Evolutionary conservation across 2,329 filamentous ascomycete genomes (phyloP).

Genomic region (Biscogniauxia mediterranea): DNA sequence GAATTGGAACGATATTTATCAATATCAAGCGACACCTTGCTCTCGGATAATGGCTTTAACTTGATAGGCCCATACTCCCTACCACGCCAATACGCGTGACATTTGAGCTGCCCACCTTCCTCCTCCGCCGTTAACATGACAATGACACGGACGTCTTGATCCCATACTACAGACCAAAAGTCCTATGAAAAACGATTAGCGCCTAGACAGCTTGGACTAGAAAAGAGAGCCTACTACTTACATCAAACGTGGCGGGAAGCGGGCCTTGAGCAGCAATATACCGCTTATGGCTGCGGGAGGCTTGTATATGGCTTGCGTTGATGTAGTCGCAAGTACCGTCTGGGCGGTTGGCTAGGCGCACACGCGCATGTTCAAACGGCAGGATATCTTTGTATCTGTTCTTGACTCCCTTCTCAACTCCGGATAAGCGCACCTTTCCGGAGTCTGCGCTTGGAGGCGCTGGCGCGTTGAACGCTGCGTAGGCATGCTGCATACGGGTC

Average conservation of each 20-base stretch:
- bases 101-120: conserved; percentile 91
- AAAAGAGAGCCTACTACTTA: conserved; percentile 44
- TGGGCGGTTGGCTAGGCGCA: conserved; percentile 69
- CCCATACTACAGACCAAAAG: conserved; percentile 98
- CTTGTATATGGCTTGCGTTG: conserved; percentile 85
- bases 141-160: conserved; percentile 90
- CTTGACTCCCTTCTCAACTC: conserved; percentile 91
- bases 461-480: conserved; percentile 48
- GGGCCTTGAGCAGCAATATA: conserved; percentile 97
- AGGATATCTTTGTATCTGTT: conserved; percentile 98
- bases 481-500: conserved; percentile 84
- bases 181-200: conserved; percentile 57
- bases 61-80: conserved; percentile 75
- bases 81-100: conserved; percentile 87
- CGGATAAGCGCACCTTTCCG: conserved; percentile 69
- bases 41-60: conserved; percentile 77
- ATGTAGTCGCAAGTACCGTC: conserved; percentile 83
- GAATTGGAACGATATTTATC: conserved; percentile 47
- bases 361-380: conserved; percentile 90
- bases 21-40: conserved; percentile 75
- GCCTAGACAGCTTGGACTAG: background rate
- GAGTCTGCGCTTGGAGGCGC: conserved; percentile 29
- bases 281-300: conserved; percentile 78
- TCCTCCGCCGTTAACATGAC: conserved; percentile 95
- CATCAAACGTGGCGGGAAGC: conserved; percentile 85